Evolutionary conservation across 2,329 filamentous ascomycete species (phyloP).

Genomic region (Pseudogymnoascus sp.): DNA sequence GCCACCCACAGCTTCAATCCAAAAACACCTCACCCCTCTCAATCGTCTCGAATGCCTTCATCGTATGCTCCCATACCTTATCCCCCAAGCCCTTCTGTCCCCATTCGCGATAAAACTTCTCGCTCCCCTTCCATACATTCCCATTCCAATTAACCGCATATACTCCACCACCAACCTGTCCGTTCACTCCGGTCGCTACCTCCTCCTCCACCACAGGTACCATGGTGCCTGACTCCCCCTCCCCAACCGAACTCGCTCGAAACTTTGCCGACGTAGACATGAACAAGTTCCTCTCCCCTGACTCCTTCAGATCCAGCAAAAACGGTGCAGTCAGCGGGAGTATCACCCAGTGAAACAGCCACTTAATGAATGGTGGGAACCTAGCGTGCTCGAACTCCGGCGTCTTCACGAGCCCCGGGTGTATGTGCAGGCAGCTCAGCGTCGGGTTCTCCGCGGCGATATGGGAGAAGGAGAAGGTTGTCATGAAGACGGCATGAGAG

Average conservation of each 20-base stretch:
- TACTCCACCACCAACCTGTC: conserved; percentile 21
- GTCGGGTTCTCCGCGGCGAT: conserved; percentile 24
- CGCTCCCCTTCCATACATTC: conserved; percentile 17
- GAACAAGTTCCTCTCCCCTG: conserved; percentile 27
- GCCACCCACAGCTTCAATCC: neutral
- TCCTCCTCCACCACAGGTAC: neutral
- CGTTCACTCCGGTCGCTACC: conserved; percentile 18
- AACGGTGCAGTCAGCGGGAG: conserved; percentile 21
- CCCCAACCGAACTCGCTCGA: conserved; percentile 15
- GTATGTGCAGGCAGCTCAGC: conserved; percentile 26
- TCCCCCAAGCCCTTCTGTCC: conserved; percentile 13
- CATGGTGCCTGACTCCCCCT: neutral
- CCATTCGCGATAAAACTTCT: conserved; percentile 16
- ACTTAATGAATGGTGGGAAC: conserved; percentile 26
- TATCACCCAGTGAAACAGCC: conserved; percentile 22
- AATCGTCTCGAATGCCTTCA: conserved; percentile 20
- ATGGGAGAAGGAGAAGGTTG: conserved; percentile 27
- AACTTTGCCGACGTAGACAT: conserved; percentile 18
- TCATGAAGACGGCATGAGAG: conserved; percentile 27
- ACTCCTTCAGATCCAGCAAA: conserved; percentile 22
- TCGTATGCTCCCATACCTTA: conserved; percentile 22
- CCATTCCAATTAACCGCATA: conserved; percentile 21
- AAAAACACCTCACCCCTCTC: conserved; percentile 18
- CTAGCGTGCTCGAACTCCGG: conserved; percentile 22
- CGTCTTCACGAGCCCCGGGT: conserved; percentile 29